Evolutionary conservation across 345 rosid species (phyloP).

Genomic region (Euclidium syriacum): DNA sequence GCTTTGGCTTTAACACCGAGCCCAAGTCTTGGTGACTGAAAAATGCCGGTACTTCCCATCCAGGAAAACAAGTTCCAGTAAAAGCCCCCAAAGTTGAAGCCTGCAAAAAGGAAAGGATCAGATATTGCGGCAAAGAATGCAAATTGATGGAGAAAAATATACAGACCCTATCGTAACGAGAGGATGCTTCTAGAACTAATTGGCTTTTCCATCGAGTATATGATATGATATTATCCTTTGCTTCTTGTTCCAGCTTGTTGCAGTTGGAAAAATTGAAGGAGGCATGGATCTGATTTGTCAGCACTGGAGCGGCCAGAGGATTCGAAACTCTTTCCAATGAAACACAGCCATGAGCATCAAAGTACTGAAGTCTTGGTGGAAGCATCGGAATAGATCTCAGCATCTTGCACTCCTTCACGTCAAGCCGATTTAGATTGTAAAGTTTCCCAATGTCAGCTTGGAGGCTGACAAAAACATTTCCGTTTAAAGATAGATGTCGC

Average conservation of each 20-base stretch:
- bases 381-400: neutral
- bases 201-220: neutral
- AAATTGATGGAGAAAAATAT: neutral
- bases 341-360: neutral
- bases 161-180: neutral
- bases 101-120: neutral
- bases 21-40: neutral
- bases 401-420: neutral
- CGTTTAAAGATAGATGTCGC: neutral
- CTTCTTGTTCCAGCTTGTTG: neutral
- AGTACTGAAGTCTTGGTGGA: constrained; percentile 3
- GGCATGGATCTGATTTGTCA: neutral
- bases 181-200: neutral
- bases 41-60: neutral
- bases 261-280: neutral
- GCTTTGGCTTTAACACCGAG: neutral
- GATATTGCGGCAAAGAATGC: neutral
- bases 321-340: neutral
- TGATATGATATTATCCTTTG: neutral
- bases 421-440: neutral
- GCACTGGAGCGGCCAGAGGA: neutral
- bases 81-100: neutral
- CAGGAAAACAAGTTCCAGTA: constrained; percentile 7
- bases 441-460: neutral
- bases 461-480: neutral